Base-by-base conservation (phyloP, 768 basidiomycete genomes). In the Kwoniella mangroviensis region DNA sequence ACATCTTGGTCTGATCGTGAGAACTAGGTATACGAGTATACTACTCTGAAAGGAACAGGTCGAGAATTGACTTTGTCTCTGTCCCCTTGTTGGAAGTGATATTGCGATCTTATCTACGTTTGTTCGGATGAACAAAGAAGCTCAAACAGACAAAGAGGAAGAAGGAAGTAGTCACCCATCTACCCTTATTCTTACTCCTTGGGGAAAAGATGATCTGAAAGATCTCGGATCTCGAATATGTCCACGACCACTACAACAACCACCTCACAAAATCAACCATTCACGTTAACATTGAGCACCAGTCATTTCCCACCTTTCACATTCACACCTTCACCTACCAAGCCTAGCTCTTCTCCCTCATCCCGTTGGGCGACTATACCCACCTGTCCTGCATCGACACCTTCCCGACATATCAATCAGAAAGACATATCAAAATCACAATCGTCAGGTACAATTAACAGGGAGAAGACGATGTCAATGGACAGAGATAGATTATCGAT, bases 231-330 rank as follows among this genome's bases (percentile, higher is more conserved):
- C 28, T 45, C 5, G 43, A 45, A 13, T 15, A 49, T 49, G 45
- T 49, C 45, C 45, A 49, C 45, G 3, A 49, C 15, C 19, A 13
- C 13, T 17, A 49, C 12, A 15, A 13, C 12, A 6, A 49, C 19
- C 4, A 13, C 12, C 2, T 12, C 13, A 13, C 45, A 17, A 15
- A 1, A 13, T 49, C 45, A 49, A 4, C n/a, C 62, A 28, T 53
- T 51, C 21, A 52, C 62, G 0, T 12, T 63, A 4, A 21, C 62
- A n/a, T 34, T 63, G 45, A 63, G 49, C 17, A 34, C 17, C 0
- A 63, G 62, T 41, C 62, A 63, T 63, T 53, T 63, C 17, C 62
- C 62, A 4, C 62, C 62, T 52, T 63, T 63, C 52, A 17, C 49
- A 7, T 3, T 63, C n/a, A 19, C 34, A 17, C 52, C 52, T 63